Evolutionary conservation across 169 alveolate species (phyloP).

Genomic region (Cyclospora cayetanensis): DNA sequence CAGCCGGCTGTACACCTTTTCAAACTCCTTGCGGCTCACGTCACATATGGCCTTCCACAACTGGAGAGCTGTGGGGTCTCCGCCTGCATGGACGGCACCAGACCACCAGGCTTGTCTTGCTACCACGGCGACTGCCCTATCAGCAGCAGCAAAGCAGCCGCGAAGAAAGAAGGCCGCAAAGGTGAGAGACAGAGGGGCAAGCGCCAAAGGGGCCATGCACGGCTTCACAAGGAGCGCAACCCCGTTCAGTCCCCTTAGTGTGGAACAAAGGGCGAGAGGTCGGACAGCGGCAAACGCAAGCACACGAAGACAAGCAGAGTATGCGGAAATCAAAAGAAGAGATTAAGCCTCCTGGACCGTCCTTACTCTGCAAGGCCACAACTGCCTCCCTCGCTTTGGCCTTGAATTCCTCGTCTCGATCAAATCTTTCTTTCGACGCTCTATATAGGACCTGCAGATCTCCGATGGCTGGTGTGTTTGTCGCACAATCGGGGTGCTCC

Average conservation of each 20-base stretch:
- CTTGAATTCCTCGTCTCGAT: slow-evolving; percentile 90
- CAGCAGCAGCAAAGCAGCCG: neutral
- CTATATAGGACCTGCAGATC: slow-evolving; percentile 96
- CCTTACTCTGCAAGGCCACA: slow-evolving; percentile 90
- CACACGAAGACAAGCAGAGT: neutral
- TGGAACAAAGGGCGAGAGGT: too few species aligned
- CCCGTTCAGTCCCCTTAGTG: too few species aligned
- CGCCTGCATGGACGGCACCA: slow-evolving; percentile 74
- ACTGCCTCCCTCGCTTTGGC: slow-evolving; percentile 85
- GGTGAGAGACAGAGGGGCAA: neutral
- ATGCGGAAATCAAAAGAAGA: too few species aligned
- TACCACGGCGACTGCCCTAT: too few species aligned
- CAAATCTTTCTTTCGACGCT: slow-evolving; percentile 93
- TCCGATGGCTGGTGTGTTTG: slow-evolving; percentile 91
- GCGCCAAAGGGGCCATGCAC: neutral
- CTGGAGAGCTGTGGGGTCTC: slow-evolving; percentile 64
- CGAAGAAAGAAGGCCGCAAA: neutral
- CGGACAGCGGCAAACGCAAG: too few species aligned
- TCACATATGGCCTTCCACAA: slow-evolving; percentile 93
- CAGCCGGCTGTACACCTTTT: slow-evolving; percentile 88
- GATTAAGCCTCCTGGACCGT: too few species aligned
- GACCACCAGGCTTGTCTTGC: too few species aligned
- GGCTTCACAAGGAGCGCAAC: too few species aligned
- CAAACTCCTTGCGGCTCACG: slow-evolving; percentile 84
- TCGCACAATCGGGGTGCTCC: slow-evolving; percentile 92